Conservation (phyloP, 1,284 basidiomycete species). For the Apiotrichum gracile region DNA sequence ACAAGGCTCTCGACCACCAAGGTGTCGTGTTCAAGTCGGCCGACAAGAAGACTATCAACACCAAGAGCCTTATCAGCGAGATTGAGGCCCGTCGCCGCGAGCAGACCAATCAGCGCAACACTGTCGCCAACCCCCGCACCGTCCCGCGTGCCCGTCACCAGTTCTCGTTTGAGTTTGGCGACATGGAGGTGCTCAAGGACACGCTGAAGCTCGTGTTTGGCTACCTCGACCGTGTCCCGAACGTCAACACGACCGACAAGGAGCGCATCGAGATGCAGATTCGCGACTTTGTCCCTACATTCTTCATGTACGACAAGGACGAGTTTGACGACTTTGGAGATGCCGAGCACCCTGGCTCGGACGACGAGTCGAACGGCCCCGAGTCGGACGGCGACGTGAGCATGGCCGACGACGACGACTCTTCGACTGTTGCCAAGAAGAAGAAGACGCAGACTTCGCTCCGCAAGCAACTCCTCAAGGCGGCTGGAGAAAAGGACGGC, state of each 20-base stretch:
- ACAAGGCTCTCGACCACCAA: conserved; percentile 94
- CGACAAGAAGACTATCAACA: conserved; percentile 92
- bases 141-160: conserved; percentile 54
- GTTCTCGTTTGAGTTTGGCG: conserved; percentile 71
- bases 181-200: conserved; percentile 77
- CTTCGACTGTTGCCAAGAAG: conserved; percentile 39
- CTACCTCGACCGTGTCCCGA: conserved; percentile 78
- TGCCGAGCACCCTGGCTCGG: conserved; percentile 50
- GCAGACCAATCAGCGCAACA: conserved; percentile 67
- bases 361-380: conserved; percentile 64
- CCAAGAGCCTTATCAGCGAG: conserved; percentile 81
- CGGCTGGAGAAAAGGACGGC: conserved; percentile 55
- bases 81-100: conserved; percentile 73
- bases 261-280: conserved; percentile 79
- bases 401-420: conserved; percentile 49
- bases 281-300: conserved; percentile 72
- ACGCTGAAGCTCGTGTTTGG: conserved; percentile 81
- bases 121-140: conserved; percentile 59
- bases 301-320: conserved; percentile 68
- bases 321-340: conserved; percentile 74
- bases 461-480: conserved; percentile 70
- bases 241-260: conserved; percentile 71
- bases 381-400: conserved; percentile 49
- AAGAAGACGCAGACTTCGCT: conserved; percentile 53
- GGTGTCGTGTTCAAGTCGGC: conserved; percentile 89